Evolutionary conservation across 768 basidiomycete genomes (phyloP), one percentile per base, ranked within the genome.

Genomic region (Lentinula guzmanii): DNA sequence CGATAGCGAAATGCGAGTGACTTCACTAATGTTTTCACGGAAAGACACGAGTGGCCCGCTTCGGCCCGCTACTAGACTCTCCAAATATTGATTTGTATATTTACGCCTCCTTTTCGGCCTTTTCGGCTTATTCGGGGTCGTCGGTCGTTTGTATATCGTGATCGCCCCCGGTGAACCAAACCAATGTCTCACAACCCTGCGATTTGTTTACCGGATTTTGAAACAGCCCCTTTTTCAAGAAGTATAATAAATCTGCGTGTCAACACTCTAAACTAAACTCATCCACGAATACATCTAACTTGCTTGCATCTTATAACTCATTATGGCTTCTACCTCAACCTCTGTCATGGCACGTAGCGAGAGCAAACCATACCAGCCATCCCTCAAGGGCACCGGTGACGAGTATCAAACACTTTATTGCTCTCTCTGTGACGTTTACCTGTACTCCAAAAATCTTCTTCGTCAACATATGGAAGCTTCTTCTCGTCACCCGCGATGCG

Each of bases 401-500:
- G 37, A 39, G 13, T 39, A 39, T 39, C 37, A 8, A 13, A 8
- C 37, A 39, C 13, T 39, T 0, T 39, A 39, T 13, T 39, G 37
- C 37, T 39, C 37, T 13, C 37, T 39, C 5, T 39, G 37, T 39
- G 37, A 39, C 37, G 37, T 39, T 13, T 39, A 39, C 37, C 9
- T 39, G 9, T 8, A 39, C 37, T 39, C 37, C 0, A 39, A 39
- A 13, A 39, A 39, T 13, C 5, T 39, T 0, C 37, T 39, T 39
- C 37, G 37, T 6, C 37, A 6, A 39, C 37, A 39, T 6, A 39
- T 39, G 37, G 37, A 39, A 5, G 13, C 37, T 13, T 39, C 37
- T 13, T 39, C 37, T 2, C 3, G 37, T 6, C 37, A 39, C 13
- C 37, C 74, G 1, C 61, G 68, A 53, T 75, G 74, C 64, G 53